Evolutionary conservation across 2,329 filamentous ascomycete genomes (phyloP), one percentile per base, ranked within the genome.

Genomic region (Penicillium expansum): DNA sequence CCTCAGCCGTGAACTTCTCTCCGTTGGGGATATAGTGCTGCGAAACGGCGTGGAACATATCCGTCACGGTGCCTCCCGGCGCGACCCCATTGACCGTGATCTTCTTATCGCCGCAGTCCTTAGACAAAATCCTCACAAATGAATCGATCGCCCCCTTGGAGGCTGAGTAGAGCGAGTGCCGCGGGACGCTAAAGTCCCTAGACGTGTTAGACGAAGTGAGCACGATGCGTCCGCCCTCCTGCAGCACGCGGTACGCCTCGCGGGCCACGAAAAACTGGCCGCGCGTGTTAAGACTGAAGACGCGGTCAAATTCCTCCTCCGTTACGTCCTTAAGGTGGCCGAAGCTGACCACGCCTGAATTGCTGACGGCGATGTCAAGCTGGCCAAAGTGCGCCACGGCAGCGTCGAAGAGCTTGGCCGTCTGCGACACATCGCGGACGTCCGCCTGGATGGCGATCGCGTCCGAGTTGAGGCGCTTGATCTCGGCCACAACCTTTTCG

Each of bases 131-230:
- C 71, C 88, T 86, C 64, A 88, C 86, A 73, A 91, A 89, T 10
- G 86, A 86, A 74, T 90, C 88, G 61, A 91, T 86, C 38, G 88
- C 84, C 66, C 86, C 88, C 80, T 91, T 91, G 72, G 80, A 84
- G 14, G 83, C 87, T 27, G 87, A 87, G 80, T 91, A 91, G 42
- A 91, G 80, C 22, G 85, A 80, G 71, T 91, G 88, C 85, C n/a
- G 83, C 59, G 85, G 84, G 24, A 91, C 86, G 41, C 82, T 86
- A 74, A 83, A 82, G 58, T 74, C 87, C 2, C 32, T 13, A 79
- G 87, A 72, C 73, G 86, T 73, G 73, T 89, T 90, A 57, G 82
- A 87, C 39, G 82, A 83, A 83, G 88, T 90, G 63, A 91, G 79
- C 74, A 91, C 86, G 67, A 92, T 82, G 48, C 88, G 81, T 29